phyloP scores from a whole-genome alignment of 2,329 filamentous ascomycete genomes.

The Fusarium irregulare region DNA sequence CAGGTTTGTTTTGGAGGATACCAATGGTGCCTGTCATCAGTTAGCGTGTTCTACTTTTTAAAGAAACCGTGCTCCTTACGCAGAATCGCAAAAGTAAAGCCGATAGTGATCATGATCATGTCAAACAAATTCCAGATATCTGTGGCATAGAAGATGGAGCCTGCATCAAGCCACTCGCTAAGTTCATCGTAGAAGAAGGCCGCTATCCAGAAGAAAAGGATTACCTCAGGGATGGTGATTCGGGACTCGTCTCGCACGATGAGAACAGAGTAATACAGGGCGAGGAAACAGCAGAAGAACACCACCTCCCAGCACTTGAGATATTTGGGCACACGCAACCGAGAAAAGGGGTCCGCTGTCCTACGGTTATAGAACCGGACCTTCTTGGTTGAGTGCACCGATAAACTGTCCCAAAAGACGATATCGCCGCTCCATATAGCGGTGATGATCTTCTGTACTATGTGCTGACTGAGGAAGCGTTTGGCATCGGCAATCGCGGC shows the following conservation, averaged over 20 bases:
- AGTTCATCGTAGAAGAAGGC: slow-evolving; percentile 91
- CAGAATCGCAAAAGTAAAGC: slow-evolving; percentile 75
- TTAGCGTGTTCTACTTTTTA: slow-evolving; percentile 2
- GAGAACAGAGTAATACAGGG: slow-evolving; percentile 87
- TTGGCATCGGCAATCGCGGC: slow-evolving; percentile 85
- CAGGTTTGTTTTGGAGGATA: slow-evolving; percentile 63
- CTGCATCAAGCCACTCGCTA: slow-evolving; percentile 86
- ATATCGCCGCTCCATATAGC: slow-evolving; percentile 90
- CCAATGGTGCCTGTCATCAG: slow-evolving; percentile 48
- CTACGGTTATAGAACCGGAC: slow-evolving; percentile 78
- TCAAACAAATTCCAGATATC: slow-evolving; percentile 86
- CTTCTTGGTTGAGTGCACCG: slow-evolving; percentile 77
- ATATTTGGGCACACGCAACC: slow-evolving; percentile 83
- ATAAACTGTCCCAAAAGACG: slow-evolving; percentile 86
- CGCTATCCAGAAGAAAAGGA: slow-evolving; percentile 87
- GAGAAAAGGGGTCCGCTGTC: slow-evolving; percentile 77
- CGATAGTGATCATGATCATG: slow-evolving; percentile 79
- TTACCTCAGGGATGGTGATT: slow-evolving; percentile 75
- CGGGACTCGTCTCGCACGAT: slow-evolving; percentile 74
- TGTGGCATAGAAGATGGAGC: slow-evolving; percentile 84
- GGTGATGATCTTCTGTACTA: slow-evolving; percentile 85
- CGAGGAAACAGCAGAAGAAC: slow-evolving; percentile 81
- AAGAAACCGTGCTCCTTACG: slow-evolving; percentile 61
- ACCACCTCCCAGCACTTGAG: slow-evolving; percentile 85
- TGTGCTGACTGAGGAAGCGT: slow-evolving; percentile 82